Conservation (phyloP, 1,284 basidiomycete species). For the Ceraceosorus bombacis region DNA sequence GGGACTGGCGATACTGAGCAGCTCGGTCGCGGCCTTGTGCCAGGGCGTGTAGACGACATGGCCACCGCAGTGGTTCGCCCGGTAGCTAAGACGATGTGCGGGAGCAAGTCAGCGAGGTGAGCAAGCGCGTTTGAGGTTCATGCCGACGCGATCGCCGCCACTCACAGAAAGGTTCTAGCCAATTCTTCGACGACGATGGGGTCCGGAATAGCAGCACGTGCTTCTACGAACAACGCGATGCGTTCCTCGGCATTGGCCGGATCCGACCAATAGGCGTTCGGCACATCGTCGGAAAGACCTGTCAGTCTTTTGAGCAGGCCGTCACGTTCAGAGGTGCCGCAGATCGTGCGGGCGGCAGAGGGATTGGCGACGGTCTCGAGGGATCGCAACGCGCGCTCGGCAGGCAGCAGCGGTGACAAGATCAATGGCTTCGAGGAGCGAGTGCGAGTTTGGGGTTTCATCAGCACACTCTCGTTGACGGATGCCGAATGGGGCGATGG, state of each 20-base stretch:
- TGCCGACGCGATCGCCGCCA: neutral
- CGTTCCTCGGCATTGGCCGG: slow-evolving; percentile 16
- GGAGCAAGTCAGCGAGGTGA: slow-evolving; percentile 7
- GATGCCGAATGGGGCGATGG: too few relatives aligned
- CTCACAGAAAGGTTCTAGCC: slow-evolving; percentile 11
- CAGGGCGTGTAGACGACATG: slow-evolving; percentile 30
- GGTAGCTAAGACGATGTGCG: neutral
- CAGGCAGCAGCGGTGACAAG: too few relatives aligned
- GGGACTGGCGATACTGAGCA: slow-evolving; percentile 16
- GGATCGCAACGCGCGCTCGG: neutral
- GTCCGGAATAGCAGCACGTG: slow-evolving; percentile 15
- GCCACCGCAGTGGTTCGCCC: slow-evolving; percentile 25
- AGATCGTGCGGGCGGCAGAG: neutral
- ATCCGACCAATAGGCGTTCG: slow-evolving; percentile 13
- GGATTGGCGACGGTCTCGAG: neutral
- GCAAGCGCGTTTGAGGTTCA: neutral
- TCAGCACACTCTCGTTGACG: too few relatives aligned
- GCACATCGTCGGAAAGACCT: neutral
- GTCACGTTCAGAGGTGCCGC: neutral
- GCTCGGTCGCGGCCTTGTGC: slow-evolving; percentile 19
- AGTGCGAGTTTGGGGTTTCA: neutral
- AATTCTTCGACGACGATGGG: slow-evolving; percentile 16
- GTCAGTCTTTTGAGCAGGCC: neutral
- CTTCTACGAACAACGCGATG: slow-evolving; percentile 19
- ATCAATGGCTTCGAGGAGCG: neutral